Percentiles rank a stretch among this genome's conserved stretches.
Conservation (phyloP, 805 yeast species). For the Nakazawaea holstii region DNA sequence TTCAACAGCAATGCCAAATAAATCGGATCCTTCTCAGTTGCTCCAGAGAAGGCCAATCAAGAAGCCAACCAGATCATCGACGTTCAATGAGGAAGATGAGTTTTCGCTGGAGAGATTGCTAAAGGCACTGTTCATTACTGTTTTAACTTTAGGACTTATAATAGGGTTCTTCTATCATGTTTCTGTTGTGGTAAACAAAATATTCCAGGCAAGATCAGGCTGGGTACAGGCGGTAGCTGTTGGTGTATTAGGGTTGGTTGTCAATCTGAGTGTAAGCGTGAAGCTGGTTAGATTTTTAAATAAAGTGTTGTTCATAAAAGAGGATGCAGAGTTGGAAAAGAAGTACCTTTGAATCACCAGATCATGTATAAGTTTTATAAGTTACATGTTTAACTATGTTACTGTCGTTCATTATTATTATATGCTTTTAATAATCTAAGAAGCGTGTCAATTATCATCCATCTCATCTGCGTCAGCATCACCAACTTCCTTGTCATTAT, state of each 20-base stretch:
- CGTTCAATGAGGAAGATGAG: conserved; percentile 16
- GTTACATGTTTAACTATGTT: background rate
- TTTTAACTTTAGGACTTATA: conserved; percentile 9
- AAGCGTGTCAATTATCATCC: too few species aligned
- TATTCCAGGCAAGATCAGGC: conserved; percentile 11
- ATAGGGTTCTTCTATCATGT: conserved; percentile 4
- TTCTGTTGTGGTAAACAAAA: conserved; percentile 1
- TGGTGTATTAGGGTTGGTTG: conserved; percentile 10
- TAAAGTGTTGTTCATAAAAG: conserved; percentile 15
- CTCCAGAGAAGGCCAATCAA: conserved; percentile 1
- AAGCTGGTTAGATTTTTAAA: conserved; percentile 18
- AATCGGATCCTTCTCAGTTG: background rate
- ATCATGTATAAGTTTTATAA: background rate
- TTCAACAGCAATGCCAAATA: background rate
- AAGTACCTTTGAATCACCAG: conserved; percentile 17
- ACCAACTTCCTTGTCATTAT: conserved; percentile 1
- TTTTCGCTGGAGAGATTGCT: conserved; percentile 13
- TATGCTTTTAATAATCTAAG: background rate
- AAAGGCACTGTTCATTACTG: conserved; percentile 17
- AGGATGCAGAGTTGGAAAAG: conserved; percentile 22
- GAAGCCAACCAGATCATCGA: conserved; percentile 1
- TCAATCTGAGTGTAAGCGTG: conserved; percentile 15
- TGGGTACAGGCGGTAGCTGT: conserved; percentile 4
- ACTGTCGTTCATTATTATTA: background rate
- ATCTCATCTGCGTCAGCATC: background rate